A percentile compares a stretch with the other conserved stretches of the same genome.
Conservation (phyloP, 179 eudicot genomes). For the Nepenthes alata region DNA sequence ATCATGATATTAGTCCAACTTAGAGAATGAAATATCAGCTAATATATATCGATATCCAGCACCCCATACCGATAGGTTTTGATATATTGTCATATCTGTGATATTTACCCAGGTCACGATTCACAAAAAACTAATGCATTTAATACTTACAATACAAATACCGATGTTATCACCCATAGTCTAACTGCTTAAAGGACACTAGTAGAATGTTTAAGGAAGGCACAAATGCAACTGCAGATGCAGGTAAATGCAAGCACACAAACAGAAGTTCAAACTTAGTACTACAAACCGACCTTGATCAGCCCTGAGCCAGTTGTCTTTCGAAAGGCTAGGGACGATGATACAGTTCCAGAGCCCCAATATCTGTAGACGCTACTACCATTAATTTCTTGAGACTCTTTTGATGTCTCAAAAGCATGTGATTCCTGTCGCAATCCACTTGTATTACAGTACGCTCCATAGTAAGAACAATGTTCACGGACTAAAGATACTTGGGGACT, state of each 20-base stretch:
- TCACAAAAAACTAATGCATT: too few species aligned
- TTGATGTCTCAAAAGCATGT: slow-evolving; percentile 20
- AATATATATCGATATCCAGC: too few species aligned
- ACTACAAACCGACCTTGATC: slow-evolving; percentile 54
- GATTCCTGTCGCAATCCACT: slow-evolving; percentile 29
- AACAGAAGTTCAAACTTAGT: background rate
- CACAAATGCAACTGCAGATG: too few species aligned
- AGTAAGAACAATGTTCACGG: slow-evolving; percentile 68
- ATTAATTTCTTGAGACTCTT: slow-evolving; percentile 33
- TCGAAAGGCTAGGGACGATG: background rate
- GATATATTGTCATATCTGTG: too few species aligned
- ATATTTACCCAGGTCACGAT: too few species aligned
- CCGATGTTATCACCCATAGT: too few species aligned
- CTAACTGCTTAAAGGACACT: too few species aligned
- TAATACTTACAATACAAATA: too few species aligned
- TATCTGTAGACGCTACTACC: slow-evolving; percentile 23
- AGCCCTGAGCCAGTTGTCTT: slow-evolving; percentile 39
- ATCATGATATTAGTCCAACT: too few species aligned
- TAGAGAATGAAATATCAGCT: too few species aligned
- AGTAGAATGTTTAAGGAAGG: too few species aligned
- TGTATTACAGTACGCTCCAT: slow-evolving; percentile 70
- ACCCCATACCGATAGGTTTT: too few species aligned
- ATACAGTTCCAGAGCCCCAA: slow-evolving; percentile 21
- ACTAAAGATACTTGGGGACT: slow-evolving; percentile 84
- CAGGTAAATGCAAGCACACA: background rate